Conservation (phyloP, 2,329 filamentous ascomycete species). For the Sporothrix luriei region DNA sequence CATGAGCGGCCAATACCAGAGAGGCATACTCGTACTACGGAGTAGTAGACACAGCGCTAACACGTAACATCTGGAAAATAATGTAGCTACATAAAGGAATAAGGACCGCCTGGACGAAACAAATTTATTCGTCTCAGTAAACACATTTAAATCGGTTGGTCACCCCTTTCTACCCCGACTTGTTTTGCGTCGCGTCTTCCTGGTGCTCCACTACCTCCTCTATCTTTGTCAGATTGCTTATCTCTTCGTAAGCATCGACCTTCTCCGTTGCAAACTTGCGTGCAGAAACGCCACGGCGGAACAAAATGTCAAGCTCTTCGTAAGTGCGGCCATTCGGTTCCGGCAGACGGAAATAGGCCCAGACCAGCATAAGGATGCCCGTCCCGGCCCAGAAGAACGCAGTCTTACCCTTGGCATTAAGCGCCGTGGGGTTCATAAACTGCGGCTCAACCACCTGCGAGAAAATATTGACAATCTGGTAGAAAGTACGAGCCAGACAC, state of each 20-base stretch:
- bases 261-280: slow-evolving; percentile 38
- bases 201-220: slow-evolving; percentile 6
- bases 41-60: no score
- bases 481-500: slow-evolving; percentile 40
- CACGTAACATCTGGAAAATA: no score
- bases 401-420: slow-evolving; percentile 53
- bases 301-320: slow-evolving; percentile 59
- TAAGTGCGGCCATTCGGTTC: slow-evolving; percentile 54
- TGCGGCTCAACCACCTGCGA: slow-evolving; percentile 41
- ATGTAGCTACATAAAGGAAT: no score
- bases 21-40: no score
- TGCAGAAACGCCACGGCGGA: slow-evolving; percentile 50
- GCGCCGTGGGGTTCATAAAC: slow-evolving; percentile 47
- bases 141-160: neutral
- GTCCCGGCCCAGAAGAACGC: slow-evolving; percentile 53
- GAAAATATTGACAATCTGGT: slow-evolving; percentile 40
- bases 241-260: slow-evolving; percentile 7
- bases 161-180: neutral
- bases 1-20: no score
- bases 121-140: no score
- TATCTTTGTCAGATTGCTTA: neutral
- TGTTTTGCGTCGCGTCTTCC: neutral
- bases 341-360: slow-evolving; percentile 57
- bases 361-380: slow-evolving; percentile 51
- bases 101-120: no score